Conservation (phyloP, 108 stramenopile species). For the Nitzschia sp. region DNA sequence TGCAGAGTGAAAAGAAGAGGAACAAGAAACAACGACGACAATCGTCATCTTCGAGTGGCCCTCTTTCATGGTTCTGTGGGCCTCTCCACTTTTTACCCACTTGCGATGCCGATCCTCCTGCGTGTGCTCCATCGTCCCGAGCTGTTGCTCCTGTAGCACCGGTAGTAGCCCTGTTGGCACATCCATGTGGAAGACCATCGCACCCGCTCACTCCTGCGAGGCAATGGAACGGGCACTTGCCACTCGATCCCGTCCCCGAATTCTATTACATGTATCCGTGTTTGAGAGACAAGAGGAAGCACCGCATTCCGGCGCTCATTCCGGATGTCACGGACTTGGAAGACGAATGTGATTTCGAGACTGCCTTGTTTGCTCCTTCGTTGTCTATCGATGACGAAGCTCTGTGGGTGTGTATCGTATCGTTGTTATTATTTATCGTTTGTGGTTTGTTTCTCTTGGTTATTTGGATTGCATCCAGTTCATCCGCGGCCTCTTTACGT, state of each 20-base stretch:
- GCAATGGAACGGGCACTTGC: neutral
- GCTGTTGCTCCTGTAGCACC: neutral
- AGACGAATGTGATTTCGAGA: neutral
- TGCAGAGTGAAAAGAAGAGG: too few relatives aligned
- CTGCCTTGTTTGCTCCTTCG: conserved; percentile 1
- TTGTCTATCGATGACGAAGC: neutral
- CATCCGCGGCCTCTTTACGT: neutral
- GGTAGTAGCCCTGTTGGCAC: neutral
- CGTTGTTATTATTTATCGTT: neutral
- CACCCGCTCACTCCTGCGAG: neutral
- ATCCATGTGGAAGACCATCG: neutral
- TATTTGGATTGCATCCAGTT: neutral
- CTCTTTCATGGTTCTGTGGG: neutral
- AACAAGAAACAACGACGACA: too few relatives aligned
- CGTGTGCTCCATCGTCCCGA: neutral
- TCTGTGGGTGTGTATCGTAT: neutral
- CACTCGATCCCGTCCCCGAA: neutral
- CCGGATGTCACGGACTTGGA: too few relatives aligned
- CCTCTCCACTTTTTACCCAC: neutral
- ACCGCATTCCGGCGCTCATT: neutral
- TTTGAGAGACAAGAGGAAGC: neutral
- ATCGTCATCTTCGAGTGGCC: neutral
- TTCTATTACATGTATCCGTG: neutral
- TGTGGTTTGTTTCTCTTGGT: neutral
- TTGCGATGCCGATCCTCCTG: neutral